Evolutionary conservation across 139 green algal species (phyloP), one percentile per base, ranked within the genome.

Genomic region (Micractinium conductrix): DNA sequence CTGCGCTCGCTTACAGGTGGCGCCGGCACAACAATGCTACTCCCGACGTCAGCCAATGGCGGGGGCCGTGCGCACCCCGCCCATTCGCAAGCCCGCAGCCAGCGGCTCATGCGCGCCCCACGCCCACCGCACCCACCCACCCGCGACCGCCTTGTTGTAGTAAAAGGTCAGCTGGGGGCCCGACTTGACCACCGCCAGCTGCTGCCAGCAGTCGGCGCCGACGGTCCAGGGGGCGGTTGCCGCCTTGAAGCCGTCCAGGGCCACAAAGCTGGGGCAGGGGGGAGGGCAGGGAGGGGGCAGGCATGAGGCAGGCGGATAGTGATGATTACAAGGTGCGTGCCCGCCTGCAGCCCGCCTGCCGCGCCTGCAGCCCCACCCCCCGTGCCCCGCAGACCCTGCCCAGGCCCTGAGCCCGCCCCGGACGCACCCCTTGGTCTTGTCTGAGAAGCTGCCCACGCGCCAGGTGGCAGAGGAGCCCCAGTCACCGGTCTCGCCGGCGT

Each of bases 111-210:
- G n/a, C n/a, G n/a, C n/a, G n/a, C n/a, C n/a, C n/a, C n/a, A n/a
- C n/a, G n/a, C n/a, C n/a, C n/a, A n/a, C n/a, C n/a, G n/a, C n/a
- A n/a, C n/a, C n/a, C n/a, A n/a, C 48, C 19, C 33, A 80, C 74
- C 74, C 45, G 74, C 74, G 0, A 17, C 33, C 10, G 45, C 48
- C 22, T 42, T 50, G 74, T 80, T 65, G 45, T 63, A 50, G 74
- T 62, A 80, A 30, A 63, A 80, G 33, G 45, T 44, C n/a, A 80
- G n/a, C 33, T 42, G 30, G 48, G 48, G 33, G 74, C 74, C 48
- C 17, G 0, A 21, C 48, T 80, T 80, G 19, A 80, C 74, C 74
- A 80, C 74, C 21, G 74, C 74, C 74, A 80, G 74, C 74, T 80
- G 74, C 74, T 80, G 74, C 74, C 74, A 80, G 74, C 74, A 80